Conservation (phyloP, 441 rosid species). For the Adansonia rubrostipa region DNA sequence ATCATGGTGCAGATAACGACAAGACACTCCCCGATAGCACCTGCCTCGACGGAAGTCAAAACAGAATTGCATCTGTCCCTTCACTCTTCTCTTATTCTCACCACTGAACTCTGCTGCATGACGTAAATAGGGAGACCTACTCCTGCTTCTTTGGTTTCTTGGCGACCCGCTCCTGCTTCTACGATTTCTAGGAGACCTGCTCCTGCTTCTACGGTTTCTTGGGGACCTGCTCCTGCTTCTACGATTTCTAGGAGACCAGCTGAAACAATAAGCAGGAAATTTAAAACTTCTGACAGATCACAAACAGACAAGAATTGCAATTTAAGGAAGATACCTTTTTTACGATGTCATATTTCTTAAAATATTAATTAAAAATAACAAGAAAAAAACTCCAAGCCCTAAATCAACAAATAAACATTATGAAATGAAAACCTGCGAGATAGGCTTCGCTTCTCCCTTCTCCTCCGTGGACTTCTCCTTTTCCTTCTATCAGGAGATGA, state of each 20-base stretch:
- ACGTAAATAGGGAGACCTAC: slow-evolving; percentile 49
- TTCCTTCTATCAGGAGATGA: slow-evolving; percentile 54
- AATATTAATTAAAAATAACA: neutral
- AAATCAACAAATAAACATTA: slow-evolving; percentile 3
- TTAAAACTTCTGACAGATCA: slow-evolving; percentile 23
- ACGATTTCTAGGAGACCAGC: slow-evolving; percentile 39
- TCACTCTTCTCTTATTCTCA: slow-evolving; percentile 43
- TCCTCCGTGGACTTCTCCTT: slow-evolving; percentile 46
- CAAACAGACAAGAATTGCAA: neutral
- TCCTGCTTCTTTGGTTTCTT: slow-evolving; percentile 44
- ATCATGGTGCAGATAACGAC: slow-evolving; percentile 62
- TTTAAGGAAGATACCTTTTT: neutral
- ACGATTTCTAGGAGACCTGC: slow-evolving; percentile 34
- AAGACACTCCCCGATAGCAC: slow-evolving; percentile 67
- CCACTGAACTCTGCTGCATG: slow-evolving; percentile 32
- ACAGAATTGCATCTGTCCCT: slow-evolving; percentile 49
- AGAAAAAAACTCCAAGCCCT: neutral
- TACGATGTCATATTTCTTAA: neutral
- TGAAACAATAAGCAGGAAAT: slow-evolving; percentile 34
- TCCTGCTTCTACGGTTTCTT: slow-evolving; percentile 39
- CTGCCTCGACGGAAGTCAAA: slow-evolving; percentile 63
- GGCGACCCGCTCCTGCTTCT: slow-evolving; percentile 45
- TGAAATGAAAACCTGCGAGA: slow-evolving; percentile 55
- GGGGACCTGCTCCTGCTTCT: slow-evolving; percentile 41
- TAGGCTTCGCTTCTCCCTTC: slow-evolving; percentile 53